Evolutionary conservation across 495 filamentous ascomycete genomes (phyloP).

Genomic region (Aspergillus avenaceus): DNA sequence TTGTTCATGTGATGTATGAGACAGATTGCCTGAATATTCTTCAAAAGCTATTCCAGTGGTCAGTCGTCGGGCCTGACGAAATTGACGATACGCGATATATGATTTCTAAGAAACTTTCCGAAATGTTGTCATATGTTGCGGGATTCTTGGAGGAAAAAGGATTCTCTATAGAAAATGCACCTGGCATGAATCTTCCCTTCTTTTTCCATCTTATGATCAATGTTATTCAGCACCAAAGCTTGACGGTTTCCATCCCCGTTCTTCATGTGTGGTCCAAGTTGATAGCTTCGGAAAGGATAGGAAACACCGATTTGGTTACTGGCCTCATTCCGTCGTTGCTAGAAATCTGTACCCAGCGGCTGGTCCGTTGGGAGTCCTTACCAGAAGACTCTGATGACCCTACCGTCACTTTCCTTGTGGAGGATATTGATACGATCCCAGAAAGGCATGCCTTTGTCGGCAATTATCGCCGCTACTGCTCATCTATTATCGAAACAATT

Average conservation of each 20-base stretch:
- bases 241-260: constrained; percentile 87
- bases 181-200: constrained; percentile 61
- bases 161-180: constrained; percentile 46
- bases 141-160: constrained; percentile 77
- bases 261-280: constrained; percentile 87
- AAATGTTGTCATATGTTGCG: constrained; percentile 83
- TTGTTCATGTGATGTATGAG: constrained; percentile 76
- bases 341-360: constrained; percentile 69
- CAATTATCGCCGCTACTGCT: constrained; percentile 89
- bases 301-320: constrained; percentile 61
- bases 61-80: constrained; percentile 69
- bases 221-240: constrained; percentile 78
- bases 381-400: constrained; percentile 76
- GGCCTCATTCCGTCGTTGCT: constrained; percentile 70
- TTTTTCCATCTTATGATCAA: constrained; percentile 76
- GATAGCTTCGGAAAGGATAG: constrained; percentile 60
- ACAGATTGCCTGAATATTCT: constrained; percentile 67
- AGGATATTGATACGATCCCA: constrained; percentile 92
- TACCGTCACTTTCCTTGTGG: constrained; percentile 73
- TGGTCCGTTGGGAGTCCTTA: constrained; percentile 81
- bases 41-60: constrained; percentile 76
- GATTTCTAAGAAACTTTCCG: constrained; percentile 88
- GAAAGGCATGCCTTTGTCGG: constrained; percentile 96
- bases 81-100: constrained; percentile 89
- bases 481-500: constrained; percentile 77